phyloP scores from a whole-genome alignment of 176 grass and related monocot genomes.

The Bolboschoenus planiculmis region DNA sequence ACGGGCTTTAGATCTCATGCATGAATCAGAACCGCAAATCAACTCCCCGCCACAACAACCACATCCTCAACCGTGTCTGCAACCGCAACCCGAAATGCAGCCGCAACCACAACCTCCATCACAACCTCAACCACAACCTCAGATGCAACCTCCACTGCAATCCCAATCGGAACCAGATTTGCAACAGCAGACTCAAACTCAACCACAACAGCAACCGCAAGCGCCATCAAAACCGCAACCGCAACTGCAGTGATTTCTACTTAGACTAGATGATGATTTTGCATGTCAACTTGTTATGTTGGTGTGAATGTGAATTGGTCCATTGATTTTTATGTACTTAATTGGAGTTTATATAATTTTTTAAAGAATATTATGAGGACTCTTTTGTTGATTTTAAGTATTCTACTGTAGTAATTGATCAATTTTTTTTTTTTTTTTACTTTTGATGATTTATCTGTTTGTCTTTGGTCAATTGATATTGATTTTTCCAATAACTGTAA shows the following conservation, averaged over 20 bases:
- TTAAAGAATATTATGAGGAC: neutral
- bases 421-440: neutral
- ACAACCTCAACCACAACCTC: neutral
- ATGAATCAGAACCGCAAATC: slow-evolving; percentile 24
- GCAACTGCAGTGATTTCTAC: neutral
- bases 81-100: neutral
- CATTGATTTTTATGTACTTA: neutral
- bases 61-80: neutral
- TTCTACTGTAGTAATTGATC: neutral
- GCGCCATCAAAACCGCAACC: neutral
- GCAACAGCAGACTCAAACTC: neutral
- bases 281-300: neutral
- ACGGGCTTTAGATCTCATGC: slow-evolving; percentile 32
- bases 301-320: neutral
- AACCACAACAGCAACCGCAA: neutral
- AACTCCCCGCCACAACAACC: neutral
- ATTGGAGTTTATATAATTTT: neutral
- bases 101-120: neutral
- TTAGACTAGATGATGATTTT: neutral
- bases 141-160: neutral
- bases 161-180: neutral
- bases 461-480: neutral
- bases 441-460: neutral
- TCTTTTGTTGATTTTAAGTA: neutral
- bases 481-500: neutral